These are phyloP conservation scores for Clitocybe nebularis DNA, from an alignment of 1,284 basidiomycete genomes.

Conservation along the genomic window DNA sequence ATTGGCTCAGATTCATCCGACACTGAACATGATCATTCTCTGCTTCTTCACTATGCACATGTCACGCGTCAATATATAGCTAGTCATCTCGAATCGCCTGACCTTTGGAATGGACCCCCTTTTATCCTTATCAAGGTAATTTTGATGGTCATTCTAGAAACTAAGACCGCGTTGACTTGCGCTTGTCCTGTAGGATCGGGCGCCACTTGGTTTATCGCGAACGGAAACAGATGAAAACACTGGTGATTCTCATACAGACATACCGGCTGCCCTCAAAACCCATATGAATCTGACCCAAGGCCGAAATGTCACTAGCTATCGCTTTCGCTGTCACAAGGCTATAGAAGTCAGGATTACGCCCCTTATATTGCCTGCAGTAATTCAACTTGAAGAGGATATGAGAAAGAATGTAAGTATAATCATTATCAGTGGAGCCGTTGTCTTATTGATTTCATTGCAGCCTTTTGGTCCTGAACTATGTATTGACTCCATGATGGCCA, in stretches of 20 bases:
- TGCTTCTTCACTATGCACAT: constrained; percentile 37
- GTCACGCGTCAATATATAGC: constrained; percentile 34
- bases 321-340: constrained; percentile 29
- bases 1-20: constrained; percentile 6
- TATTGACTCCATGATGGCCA: constrained; percentile 43
- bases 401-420: constrained; percentile 33
- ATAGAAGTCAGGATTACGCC: constrained; percentile 42
- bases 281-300: constrained; percentile 5
- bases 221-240: constrained; percentile 4
- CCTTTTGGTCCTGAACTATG: constrained; percentile 38
- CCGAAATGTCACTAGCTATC: constrained; percentile 27
- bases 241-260: constrained; percentile 13
- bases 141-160: not conserved
- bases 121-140: constrained; percentile 31
- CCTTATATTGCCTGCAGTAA: constrained; percentile 34
- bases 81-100: constrained; percentile 22
- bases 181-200: constrained; percentile 14
- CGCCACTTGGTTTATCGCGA: constrained; percentile 6
- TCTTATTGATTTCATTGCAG: constrained; percentile 21
- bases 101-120: constrained; percentile 31
- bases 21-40: constrained; percentile 16
- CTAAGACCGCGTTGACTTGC: not conserved
- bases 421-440: constrained; percentile 1
- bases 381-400: constrained; percentile 39
- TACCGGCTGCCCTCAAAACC: not conserved